phyloP scores from a whole-genome alignment of 129 eudicot species.

The Pseudognaphalium luteoalbum region DNA sequence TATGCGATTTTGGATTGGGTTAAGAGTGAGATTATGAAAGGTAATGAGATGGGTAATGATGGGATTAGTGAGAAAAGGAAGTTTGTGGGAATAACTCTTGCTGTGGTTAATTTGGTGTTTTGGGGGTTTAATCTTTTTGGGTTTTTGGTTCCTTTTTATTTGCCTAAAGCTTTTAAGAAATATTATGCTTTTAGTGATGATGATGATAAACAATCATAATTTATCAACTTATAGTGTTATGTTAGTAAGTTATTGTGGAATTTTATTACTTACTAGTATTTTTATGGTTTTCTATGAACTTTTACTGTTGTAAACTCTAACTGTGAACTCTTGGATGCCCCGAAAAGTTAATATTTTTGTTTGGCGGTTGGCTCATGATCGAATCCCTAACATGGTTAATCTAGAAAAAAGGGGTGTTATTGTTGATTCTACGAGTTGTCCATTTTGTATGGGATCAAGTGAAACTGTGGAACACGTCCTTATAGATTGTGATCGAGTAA shows the following conservation, averaged over 20 bases:
- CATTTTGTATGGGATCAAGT: too few relatives aligned
- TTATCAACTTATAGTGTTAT: background rate
- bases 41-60: conserved; percentile 28
- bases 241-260: background rate
- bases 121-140: conserved; percentile 93
- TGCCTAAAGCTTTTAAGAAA: conserved; percentile 65
- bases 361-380: too few relatives aligned
- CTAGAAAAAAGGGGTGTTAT: too few relatives aligned
- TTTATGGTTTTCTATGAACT: background rate
- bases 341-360: too few relatives aligned
- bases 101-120: conserved; percentile 56
- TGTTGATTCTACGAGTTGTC: too few relatives aligned
- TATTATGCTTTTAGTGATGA: conserved; percentile 36
- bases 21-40: conserved; percentile 44
- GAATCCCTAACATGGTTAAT: too few relatives aligned
- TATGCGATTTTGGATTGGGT: conserved; percentile 64
- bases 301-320: too few relatives aligned
- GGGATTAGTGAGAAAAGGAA: conserved; percentile 40
- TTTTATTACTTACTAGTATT: background rate
- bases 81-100: conserved; percentile 55
- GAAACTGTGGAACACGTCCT: too few relatives aligned
- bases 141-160: conserved; percentile 74
- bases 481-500: too few relatives aligned
- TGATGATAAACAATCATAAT: background rate
- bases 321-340: too few relatives aligned